A percentile compares a stretch with the other conserved stretches of the same genome.
These are phyloP conservation scores for Kwoniella heveanensis DNA, from an alignment of 768 basidiomycete genomes.

Conservation along the genomic window DNA sequence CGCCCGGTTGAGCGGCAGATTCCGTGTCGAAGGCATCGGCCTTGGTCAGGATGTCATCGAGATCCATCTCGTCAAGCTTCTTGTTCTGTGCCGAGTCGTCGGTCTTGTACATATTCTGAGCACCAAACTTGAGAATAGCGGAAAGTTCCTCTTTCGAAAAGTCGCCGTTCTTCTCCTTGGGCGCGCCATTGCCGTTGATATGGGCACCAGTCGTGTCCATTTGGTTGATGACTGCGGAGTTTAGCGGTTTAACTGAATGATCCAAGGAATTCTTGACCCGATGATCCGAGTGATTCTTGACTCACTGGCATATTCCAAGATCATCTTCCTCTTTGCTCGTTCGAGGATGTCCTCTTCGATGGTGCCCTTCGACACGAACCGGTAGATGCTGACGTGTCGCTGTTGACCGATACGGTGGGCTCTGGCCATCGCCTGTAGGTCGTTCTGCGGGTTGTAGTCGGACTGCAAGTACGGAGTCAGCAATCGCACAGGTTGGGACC, in stretches of 20 bases:
- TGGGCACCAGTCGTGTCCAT: conserved; percentile 99
- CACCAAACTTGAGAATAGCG: conserved; percentile 97
- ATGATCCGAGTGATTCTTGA: too few species aligned
- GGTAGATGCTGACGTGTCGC: conserved; percentile 96
- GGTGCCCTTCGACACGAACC: conserved; percentile 95
- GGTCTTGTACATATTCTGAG: conserved; percentile 99
- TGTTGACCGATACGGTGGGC: conserved; percentile 99
- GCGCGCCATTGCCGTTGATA: conserved; percentile 69
- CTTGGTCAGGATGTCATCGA: conserved; percentile 94
- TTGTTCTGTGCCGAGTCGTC: conserved; percentile 89
- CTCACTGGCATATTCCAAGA: conserved; percentile 97
- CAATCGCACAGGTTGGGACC: too few species aligned
- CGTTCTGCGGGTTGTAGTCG: conserved; percentile 98
- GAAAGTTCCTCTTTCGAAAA: conserved; percentile 86
- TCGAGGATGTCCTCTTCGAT: conserved; percentile 99
- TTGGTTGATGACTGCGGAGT: conserved; percentile 99
- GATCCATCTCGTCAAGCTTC: conserved; percentile 98
- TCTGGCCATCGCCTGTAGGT: conserved; percentile 97
- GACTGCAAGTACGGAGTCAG: conserved; percentile 61
- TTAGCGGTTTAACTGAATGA: too few species aligned
- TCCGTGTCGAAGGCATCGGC: conserved; percentile 98
- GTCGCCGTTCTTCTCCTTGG: conserved; percentile 57
- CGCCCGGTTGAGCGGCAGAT: conserved; percentile 75
- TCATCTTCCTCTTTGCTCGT: conserved; percentile 99
- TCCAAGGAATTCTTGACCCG: too few species aligned